Base-by-base conservation (phyloP, 1,284 basidiomycete genomes). In the Cryptococcus maquisensis region DNA sequence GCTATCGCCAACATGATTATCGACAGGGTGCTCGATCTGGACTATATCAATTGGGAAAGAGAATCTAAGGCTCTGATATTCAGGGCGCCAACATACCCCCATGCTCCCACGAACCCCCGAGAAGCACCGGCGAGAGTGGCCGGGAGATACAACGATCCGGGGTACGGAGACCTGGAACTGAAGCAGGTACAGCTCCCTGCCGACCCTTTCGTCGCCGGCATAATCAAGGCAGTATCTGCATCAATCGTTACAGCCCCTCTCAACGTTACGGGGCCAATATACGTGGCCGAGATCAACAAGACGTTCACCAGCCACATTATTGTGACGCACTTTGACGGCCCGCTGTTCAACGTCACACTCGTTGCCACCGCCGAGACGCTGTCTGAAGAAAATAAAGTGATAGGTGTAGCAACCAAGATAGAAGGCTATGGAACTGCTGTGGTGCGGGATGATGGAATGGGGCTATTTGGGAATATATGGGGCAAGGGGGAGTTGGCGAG, bases 261-360 rank as follows among this genome's bases (percentile, higher is more conserved):
- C 28, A 47, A 47, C n/a, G 9, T 47, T 18, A 37, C 46, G 3
- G 46, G 46, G 20, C 46, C 46, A 9, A 47, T 49, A 15, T 60
- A 44, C 37, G 18, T 63, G 37, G 52, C 60, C 9, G 16, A 40
- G 10, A 37, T 60, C 37, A 28, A 55, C 24, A 56, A 59, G 12
- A 41, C 59, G 20, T 64, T 64, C 57, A 28, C 51, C 13, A 43
- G 58, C 18, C 58, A 66, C 50, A 45, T 67, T 21, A 38, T 62
- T 12, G 62, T 68, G 36, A 60, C 56, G 18, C 65, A 65, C 49
- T 56, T 53, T 35, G 61, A 65, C 47, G 59, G 59, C 5, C 47
- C 52, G 12, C 21, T 59, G 5, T 67, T 60, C 53, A 62, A 58
- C 47, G 38, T 51, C 38, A 52, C 52, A 5, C 24, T 38, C 7